A percentile compares a stretch with the other conserved stretches of the same genome.
Evolutionary conservation across 148 eudicot species (phyloP).

Genomic region (Rhododendron mucronatum): DNA sequence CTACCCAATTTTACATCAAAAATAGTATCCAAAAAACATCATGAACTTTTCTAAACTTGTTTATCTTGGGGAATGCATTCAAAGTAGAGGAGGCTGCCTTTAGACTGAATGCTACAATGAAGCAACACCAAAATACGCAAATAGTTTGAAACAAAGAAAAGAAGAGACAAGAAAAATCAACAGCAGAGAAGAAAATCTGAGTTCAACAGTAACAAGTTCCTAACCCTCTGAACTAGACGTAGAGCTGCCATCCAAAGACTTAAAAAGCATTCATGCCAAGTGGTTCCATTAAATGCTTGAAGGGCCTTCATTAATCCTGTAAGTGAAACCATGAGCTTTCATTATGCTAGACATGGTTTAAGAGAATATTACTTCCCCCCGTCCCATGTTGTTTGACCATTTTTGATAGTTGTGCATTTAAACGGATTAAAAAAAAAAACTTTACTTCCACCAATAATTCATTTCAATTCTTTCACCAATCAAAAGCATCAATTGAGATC

Average conservation of each 20-base stretch:
- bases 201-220: constrained; percentile 10
- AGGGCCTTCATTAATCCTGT: constrained; percentile 75
- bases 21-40: background rate
- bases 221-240: constrained; percentile 89
- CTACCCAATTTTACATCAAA: background rate
- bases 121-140: background rate
- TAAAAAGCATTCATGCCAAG: constrained; percentile 83
- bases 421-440: background rate
- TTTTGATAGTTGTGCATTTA: background rate
- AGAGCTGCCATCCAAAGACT: constrained; percentile 94
- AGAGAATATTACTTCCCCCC: background rate
- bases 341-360: background rate
- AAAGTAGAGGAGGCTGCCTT: background rate
- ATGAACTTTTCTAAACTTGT: background rate
- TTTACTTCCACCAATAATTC: background rate
- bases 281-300: constrained; percentile 63
- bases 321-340: constrained; percentile 10
- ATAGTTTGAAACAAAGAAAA: background rate
- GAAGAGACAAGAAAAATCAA: background rate
- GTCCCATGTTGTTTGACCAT: background rate
- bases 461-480: background rate
- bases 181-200: background rate
- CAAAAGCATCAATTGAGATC: background rate
- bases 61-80: background rate
- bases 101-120: background rate